Conservation (phyloP, 2,329 filamentous ascomycete species). For the Xylaria sp. region DNA sequence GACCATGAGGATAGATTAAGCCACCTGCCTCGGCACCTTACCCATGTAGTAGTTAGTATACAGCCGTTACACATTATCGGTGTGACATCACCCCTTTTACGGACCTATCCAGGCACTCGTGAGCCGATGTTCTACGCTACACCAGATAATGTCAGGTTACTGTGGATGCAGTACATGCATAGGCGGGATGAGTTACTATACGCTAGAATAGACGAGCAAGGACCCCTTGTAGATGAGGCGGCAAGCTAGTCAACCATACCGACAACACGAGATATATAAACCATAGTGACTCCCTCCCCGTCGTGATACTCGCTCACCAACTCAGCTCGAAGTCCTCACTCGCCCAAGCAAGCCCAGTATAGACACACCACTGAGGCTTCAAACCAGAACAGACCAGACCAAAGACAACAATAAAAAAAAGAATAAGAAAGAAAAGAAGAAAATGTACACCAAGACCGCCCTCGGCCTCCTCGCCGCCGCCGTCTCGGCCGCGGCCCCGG, state of each 20-base stretch:
- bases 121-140: no score
- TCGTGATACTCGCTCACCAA: no score
- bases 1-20: background rate
- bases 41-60: background rate
- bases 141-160: background rate
- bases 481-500: slow-evolving; percentile 8
- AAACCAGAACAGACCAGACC: background rate
- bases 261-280: slow-evolving; percentile 25
- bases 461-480: slow-evolving; percentile 36
- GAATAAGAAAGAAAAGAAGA: background rate
- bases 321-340: background rate
- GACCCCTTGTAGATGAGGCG: slow-evolving; percentile 9
- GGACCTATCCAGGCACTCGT: background rate
- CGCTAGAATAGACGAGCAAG: background rate
- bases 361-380: background rate
- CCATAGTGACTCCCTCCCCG: background rate
- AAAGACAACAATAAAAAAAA: background rate
- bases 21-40: background rate
- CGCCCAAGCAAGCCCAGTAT: background rate
- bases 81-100: slow-evolving; percentile 5
- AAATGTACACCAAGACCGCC: slow-evolving; percentile 31
- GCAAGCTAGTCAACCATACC: background rate
- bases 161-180: background rate
- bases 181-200: background rate
- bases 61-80: background rate